Evolutionary conservation across 306 rosid species (phyloP).

Genomic region (Vicia sativa): DNA sequence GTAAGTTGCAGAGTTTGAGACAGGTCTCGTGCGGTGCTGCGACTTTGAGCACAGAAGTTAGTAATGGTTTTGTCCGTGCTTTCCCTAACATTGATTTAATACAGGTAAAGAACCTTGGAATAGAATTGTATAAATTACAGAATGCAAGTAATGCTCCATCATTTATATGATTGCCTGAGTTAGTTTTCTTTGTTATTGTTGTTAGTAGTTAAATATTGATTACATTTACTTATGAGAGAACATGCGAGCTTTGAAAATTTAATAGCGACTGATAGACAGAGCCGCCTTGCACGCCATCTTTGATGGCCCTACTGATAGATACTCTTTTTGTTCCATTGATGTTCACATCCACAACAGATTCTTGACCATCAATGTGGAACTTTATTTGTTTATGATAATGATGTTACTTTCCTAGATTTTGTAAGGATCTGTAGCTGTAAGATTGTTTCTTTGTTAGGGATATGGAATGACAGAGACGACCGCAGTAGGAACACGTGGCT

Average conservation of each 20-base stretch:
- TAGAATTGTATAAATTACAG: constrained; percentile 4
- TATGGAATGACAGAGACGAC: constrained; percentile 94
- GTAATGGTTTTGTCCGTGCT: constrained; percentile 53
- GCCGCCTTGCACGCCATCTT: no score
- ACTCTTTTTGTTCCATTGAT: constrained; percentile 20
- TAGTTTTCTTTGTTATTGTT: background rate
- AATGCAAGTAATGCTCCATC: background rate
- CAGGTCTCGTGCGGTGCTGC: constrained; percentile 90
- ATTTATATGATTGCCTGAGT: constrained; percentile 26
- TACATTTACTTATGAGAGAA: background rate
- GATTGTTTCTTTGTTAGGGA: constrained; percentile 57
- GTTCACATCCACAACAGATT: constrained; percentile 3
- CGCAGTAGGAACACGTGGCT: constrained; percentile 83
- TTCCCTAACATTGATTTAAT: constrained; percentile 78
- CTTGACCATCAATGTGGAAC: constrained; percentile 31
- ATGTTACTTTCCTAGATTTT: constrained; percentile 31
- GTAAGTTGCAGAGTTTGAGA: constrained; percentile 63
- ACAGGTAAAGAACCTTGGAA: constrained; percentile 58
- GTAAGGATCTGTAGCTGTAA: constrained; percentile 17
- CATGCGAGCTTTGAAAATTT: background rate
- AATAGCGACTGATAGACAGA: background rate
- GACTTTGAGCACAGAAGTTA: constrained; percentile 49
- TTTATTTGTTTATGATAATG: constrained; percentile 27
- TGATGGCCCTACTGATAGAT: background rate
- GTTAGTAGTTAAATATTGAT: constrained; percentile 16